Conservation (phyloP, 176 grass and related monocot species). For the Chloris gayana region DNA sequence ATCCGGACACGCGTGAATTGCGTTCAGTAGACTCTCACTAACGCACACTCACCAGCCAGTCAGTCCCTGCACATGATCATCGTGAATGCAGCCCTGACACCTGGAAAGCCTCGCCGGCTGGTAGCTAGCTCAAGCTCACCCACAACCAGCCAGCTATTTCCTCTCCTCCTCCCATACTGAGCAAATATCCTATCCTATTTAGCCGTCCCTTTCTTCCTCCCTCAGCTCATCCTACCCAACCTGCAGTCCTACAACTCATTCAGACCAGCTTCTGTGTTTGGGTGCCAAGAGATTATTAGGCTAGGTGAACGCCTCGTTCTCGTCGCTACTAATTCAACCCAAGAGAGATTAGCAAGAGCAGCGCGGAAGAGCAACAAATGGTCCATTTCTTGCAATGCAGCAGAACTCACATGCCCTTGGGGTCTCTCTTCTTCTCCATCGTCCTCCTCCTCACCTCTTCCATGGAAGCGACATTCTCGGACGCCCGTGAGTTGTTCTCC, state of each 20-base stretch:
- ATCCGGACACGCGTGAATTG: conserved; percentile 7
- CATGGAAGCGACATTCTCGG: conserved; percentile 26
- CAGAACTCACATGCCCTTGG: conserved; percentile 8
- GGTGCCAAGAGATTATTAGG: background rate
- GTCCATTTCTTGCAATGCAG: conserved; percentile 46
- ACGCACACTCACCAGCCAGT: background rate
- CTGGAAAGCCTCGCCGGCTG: conserved; percentile 7
- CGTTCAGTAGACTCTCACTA: background rate
- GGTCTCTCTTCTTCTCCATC: conserved; percentile 31
- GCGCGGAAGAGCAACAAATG: conserved; percentile 15
- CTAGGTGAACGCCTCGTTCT: background rate
- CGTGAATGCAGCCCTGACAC: conserved; percentile 30
- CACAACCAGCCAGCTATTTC: background rate
- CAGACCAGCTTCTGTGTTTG: background rate
- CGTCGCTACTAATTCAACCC: background rate
- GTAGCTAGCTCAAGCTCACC: background rate
- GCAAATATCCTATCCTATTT: conserved; percentile 34
- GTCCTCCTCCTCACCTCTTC: conserved; percentile 39
- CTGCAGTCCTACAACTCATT: background rate
- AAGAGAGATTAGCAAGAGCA: background rate
- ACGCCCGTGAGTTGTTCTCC: conserved; percentile 37
- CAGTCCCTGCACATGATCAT: conserved; percentile 23
- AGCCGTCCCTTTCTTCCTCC: background rate
- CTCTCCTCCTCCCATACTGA: background rate
- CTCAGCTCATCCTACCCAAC: background rate